Evolutionary conservation across 441 rosid species (phyloP).

Genomic region (Gossypium lobatum): DNA sequence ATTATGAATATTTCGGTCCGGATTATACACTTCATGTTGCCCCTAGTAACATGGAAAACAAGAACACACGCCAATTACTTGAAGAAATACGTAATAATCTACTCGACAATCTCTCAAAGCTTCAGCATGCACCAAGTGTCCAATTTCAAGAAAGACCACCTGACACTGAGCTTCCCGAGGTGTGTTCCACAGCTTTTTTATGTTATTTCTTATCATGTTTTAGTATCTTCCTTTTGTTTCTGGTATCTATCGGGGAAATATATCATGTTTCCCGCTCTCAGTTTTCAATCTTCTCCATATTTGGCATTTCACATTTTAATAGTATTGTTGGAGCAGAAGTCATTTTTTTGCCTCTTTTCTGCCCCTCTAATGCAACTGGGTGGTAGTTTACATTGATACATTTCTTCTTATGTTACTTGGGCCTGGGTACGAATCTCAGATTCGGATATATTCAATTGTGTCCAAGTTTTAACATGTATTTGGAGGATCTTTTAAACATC

Average conservation of each 20-base stretch:
- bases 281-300: not conserved
- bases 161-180: slow-evolving; percentile 82
- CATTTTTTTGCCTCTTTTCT: not conserved
- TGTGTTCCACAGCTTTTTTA: slow-evolving; percentile 20
- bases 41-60: slow-evolving; percentile 82
- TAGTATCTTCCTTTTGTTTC: not conserved
- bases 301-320: not conserved
- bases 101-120: slow-evolving; percentile 75
- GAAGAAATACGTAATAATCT: slow-evolving; percentile 62
- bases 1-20: slow-evolving; percentile 73
- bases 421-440: not conserved
- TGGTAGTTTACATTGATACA: not conserved
- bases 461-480: not conserved
- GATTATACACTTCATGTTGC: slow-evolving; percentile 77
- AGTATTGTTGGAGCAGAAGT: not conserved
- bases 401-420: not conserved
- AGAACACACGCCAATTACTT: slow-evolving; percentile 55
- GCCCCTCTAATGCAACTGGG: not conserved
- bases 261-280: not conserved
- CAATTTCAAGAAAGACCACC: slow-evolving; percentile 82
- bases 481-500: not conserved
- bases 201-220: not conserved
- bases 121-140: slow-evolving; percentile 93
- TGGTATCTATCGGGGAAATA: not conserved
- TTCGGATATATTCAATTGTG: not conserved